Evolutionary conservation across 1,284 basidiomycete species (phyloP).

Genomic region (Ganoderma resinaceum): DNA sequence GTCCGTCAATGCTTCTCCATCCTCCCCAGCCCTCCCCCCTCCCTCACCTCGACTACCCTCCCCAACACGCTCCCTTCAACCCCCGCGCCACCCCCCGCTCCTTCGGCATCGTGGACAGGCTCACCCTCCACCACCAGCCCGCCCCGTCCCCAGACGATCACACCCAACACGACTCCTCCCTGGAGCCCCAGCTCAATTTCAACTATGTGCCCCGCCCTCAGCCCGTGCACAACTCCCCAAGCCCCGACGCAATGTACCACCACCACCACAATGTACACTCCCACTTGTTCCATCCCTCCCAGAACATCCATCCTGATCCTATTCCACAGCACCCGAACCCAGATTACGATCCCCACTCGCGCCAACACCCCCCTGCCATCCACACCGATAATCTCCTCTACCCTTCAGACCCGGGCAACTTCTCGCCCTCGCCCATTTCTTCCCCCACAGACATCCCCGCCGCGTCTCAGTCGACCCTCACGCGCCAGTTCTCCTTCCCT

Average conservation of each 20-base stretch:
- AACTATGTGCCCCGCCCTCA: conserved; percentile 31
- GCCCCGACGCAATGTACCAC: conserved; percentile 26
- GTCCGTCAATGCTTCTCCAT: conserved; percentile 33
- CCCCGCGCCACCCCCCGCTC: conserved; percentile 27
- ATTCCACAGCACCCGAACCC: conserved; percentile 8
- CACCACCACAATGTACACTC: conserved; percentile 24
- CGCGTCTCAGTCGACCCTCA: conserved; percentile 25
- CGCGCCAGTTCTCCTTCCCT: conserved; percentile 43
- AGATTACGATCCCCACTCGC: conserved; percentile 26
- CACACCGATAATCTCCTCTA: conserved; percentile 30
- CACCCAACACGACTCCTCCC: conserved; percentile 22
- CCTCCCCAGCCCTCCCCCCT: conserved; percentile 26
- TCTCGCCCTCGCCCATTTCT: conserved; percentile 29
- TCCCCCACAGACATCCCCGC: conserved; percentile 25
- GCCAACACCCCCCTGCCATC: conserved; percentile 34
- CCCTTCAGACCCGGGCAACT: conserved; percentile 22
- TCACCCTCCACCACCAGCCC: conserved; percentile 17
- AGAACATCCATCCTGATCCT: conserved; percentile 37
- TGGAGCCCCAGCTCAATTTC: conserved; percentile 24
- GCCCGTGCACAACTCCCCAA: conserved; percentile 25
- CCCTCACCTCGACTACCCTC: conserved; percentile 27
- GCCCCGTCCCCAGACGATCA: conserved; percentile 13
- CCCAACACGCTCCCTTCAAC: conserved; percentile 18
- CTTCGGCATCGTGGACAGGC: conserved; percentile 29
- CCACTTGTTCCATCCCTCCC: conserved; percentile 20